phyloP scores from a whole-genome alignment of 805 yeast genomes.

The Spathaspora passalidarum region DNA sequence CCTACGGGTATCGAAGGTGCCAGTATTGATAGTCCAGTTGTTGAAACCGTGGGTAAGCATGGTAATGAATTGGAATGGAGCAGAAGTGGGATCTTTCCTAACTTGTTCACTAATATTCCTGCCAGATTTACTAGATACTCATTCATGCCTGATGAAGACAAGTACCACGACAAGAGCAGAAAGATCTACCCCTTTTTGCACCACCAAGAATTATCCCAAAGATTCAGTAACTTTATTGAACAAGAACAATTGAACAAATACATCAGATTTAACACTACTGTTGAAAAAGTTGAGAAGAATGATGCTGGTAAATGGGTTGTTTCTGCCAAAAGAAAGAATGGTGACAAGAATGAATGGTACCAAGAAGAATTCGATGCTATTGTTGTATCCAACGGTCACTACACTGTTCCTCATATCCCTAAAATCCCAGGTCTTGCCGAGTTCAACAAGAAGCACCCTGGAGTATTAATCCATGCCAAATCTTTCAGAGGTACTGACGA shows the following conservation, averaged over 20 bases:
- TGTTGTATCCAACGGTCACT: conserved; percentile 63
- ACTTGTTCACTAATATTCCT: conserved; percentile 42
- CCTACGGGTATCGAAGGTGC: conserved; percentile 17
- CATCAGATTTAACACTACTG: conserved; percentile 38
- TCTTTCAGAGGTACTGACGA: conserved; percentile 47
- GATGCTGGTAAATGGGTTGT: conserved; percentile 37
- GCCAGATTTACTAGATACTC: conserved; percentile 36
- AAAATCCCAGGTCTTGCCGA: conserved; percentile 49
- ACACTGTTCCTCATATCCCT: conserved; percentile 61
- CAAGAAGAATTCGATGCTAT: conserved; percentile 56
- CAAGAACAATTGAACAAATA: conserved; percentile 23
- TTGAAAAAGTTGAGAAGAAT: conserved; percentile 33
- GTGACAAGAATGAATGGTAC: conserved; percentile 36
- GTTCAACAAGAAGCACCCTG: conserved; percentile 44
- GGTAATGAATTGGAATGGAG: conserved; percentile 32
- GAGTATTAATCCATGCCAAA: conserved; percentile 55
- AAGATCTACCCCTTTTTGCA: conserved; percentile 36
- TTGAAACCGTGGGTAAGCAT: conserved; percentile 4
- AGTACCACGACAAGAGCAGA: conserved; percentile 18
- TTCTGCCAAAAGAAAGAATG: conserved; percentile 15
- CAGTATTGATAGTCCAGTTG: conserved; percentile 16
- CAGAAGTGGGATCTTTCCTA: conserved; percentile 34
- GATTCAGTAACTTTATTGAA: conserved; percentile 26
- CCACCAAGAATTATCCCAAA: conserved; percentile 27
- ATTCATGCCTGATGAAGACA: conserved; percentile 22